Evolutionary conservation across 768 basidiomycete species (phyloP).

Genomic region (Mycena chlorophos): DNA sequence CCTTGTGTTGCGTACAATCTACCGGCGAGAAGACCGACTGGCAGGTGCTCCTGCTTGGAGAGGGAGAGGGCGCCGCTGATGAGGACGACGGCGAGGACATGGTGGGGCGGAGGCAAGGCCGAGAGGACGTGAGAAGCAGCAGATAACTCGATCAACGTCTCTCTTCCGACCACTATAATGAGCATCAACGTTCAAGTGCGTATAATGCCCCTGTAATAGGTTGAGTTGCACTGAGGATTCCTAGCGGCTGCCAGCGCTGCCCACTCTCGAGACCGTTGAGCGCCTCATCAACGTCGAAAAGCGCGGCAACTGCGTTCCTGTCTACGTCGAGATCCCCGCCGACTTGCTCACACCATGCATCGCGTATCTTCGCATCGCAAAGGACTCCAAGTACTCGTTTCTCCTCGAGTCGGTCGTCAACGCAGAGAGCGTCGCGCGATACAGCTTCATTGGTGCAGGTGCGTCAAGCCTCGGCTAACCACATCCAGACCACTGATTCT

Average conservation of each 20-base stretch:
- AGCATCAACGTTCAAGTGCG: slow-evolving; percentile 23
- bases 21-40: too few species aligned
- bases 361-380: slow-evolving; percentile 90
- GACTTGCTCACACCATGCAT: slow-evolving; percentile 97
- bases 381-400: slow-evolving; percentile 93
- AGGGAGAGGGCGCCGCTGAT: too few species aligned
- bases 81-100: too few species aligned
- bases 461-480: not conserved
- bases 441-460: slow-evolving; percentile 97
- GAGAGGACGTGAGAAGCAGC: too few species aligned
- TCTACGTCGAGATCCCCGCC: slow-evolving; percentile 90
- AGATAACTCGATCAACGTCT: too few species aligned
- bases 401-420: slow-evolving; percentile 89
- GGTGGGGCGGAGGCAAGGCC: too few species aligned
- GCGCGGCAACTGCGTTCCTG: slow-evolving; percentile 88
- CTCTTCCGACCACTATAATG: too few species aligned
- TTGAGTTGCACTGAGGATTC: slow-evolving; percentile 3
- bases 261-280: slow-evolving; percentile 74
- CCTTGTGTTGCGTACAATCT: too few species aligned
- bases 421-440: slow-evolving; percentile 89
- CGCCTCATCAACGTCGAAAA: slow-evolving; percentile 78
- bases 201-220: not conserved
- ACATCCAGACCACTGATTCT: not conserved
- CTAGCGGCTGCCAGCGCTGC: slow-evolving; percentile 68
- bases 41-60: too few species aligned